Percentiles rank a stretch among this genome's conserved stretches.
phyloP scores from a whole-genome alignment of 495 filamentous ascomycete species.

The Podospora didyma region DNA sequence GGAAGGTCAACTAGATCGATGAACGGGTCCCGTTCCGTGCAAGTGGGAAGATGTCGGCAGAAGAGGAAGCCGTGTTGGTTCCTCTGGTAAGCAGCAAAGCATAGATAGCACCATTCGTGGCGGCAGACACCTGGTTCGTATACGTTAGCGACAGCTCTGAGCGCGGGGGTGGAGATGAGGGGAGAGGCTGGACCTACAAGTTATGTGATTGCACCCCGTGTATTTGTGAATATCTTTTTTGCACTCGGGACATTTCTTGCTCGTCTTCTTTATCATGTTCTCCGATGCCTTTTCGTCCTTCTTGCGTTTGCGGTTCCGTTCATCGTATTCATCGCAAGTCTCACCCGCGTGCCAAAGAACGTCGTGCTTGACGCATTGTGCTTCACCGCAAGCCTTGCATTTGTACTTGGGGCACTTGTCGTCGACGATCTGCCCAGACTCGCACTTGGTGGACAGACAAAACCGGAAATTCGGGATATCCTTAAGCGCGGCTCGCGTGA shows the following conservation, averaged over 20 bases:
- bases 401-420: constrained; percentile 32
- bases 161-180: neutral
- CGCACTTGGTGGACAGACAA: constrained; percentile 38
- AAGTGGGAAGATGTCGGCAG: constrained; percentile 30
- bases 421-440: constrained; percentile 41
- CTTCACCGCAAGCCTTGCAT: constrained; percentile 33
- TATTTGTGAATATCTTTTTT: constrained; percentile 37
- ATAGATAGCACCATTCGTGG: constrained; percentile 46
- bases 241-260: constrained; percentile 44
- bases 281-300: constrained; percentile 37
- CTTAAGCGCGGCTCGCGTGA: constrained; percentile 26
- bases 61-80: constrained; percentile 25
- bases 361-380: constrained; percentile 40
- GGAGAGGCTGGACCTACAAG: constrained; percentile 29
- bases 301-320: constrained; percentile 21
- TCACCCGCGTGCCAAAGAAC: constrained; percentile 45
- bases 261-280: constrained; percentile 30
- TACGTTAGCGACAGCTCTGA: neutral
- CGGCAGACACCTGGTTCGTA: constrained; percentile 31
- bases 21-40: constrained; percentile 23
- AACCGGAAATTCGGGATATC: constrained; percentile 35
- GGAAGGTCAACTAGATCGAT: constrained; percentile 12
- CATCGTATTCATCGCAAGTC: constrained; percentile 47
- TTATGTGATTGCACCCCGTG: constrained; percentile 49
- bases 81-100: constrained; percentile 29